These are phyloP conservation scores for Thelonectria rubi DNA, from an alignment of 2,329 filamentous ascomycete species.

Conservation along the genomic window DNA sequence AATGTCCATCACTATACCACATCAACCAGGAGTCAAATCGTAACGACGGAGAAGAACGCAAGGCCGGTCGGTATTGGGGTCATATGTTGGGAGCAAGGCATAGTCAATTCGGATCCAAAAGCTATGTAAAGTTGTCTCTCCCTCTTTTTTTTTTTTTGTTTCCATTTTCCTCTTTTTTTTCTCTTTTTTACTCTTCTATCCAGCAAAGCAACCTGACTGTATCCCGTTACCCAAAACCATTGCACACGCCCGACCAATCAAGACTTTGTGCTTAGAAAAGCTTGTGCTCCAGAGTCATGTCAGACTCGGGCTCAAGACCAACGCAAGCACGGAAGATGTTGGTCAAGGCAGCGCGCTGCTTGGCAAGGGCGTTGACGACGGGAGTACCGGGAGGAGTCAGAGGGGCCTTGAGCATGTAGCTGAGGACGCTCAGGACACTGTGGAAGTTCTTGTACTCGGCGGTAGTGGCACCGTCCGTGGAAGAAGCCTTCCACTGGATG, in stretches of 20 bases:
- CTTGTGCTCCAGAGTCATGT: slow-evolving; percentile 99
- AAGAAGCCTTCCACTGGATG: slow-evolving; percentile 84
- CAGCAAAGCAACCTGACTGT: background rate
- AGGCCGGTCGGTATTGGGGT: too few relatives aligned
- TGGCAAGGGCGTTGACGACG: slow-evolving; percentile 93
- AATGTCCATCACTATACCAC: too few relatives aligned
- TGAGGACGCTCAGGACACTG: slow-evolving; percentile 93
- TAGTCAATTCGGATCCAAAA: slow-evolving; percentile 38
- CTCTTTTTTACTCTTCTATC: slow-evolving; percentile 27
- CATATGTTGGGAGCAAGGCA: slow-evolving; percentile 31
- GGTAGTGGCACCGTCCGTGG: slow-evolving; percentile 59
- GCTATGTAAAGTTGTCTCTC: slow-evolving; percentile 34
- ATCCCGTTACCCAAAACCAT: slow-evolving; percentile 6
- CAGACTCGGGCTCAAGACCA: slow-evolving; percentile 94
- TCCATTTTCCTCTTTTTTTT: slow-evolving; percentile 20
- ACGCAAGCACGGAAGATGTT: slow-evolving; percentile 99
- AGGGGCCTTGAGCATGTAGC: slow-evolving; percentile 99
- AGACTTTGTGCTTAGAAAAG: slow-evolving; percentile 68
- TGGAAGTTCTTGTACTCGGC: slow-evolving; percentile 92
- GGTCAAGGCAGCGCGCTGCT: slow-evolving; percentile 92
- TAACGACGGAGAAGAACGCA: too few relatives aligned
- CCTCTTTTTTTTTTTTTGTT: slow-evolving; percentile 20
- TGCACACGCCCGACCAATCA: background rate
- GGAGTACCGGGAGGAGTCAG: slow-evolving; percentile 93
- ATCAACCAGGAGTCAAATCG: too few relatives aligned